Base-by-base conservation (phyloP, 768 basidiomycete genomes). In the Cystofilobasidium capitatum region DNA sequence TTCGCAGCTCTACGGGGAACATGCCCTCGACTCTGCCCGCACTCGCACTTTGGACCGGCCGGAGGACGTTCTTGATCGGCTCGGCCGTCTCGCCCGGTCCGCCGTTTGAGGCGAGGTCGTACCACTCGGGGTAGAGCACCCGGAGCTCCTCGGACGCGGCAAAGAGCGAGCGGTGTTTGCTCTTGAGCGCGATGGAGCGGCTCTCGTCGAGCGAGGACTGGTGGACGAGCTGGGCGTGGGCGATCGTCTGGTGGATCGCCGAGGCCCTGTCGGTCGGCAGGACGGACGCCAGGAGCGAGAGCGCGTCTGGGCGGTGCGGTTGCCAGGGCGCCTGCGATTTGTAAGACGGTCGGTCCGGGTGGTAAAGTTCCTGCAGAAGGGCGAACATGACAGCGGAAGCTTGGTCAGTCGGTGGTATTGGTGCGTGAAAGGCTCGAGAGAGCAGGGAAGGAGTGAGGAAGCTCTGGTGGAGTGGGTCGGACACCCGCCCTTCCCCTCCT, bases 1-100 rank as follows among this genome's bases (percentile, higher is more conserved):
- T 22, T 37, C 51, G 54, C 66, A 68, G 62, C 62, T 68, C 66
- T 29, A 37, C 47, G 3, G 66, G 66, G 66, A 68, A 68, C 42
- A 68, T 13, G 12, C 61, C 42, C 40, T 61, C 66, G 42, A 26
- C 60, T 45, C 61, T 7, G 20, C 55, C 62, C 24, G 40, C 35
- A 33, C 61, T 16, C 44, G 54, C 51, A 35, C 5, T 16, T 31
- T 36, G 20, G 66, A 60, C 33, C 39, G 39, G 39, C 6, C 36
- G 24, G 39, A 61, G 37, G 4, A 24, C 24, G n/a, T 61, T 61
- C 14, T 44, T 16, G 2, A n/a, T 3, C 20, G 35, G 61, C 29
- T 68, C 44, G 36, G 10, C 29, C 31, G 31, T 24, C 29, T 51
- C 24, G 10, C 66, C 66, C 9, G 35, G 37, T 7, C 42, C 47